A percentile compares a stretch with the other conserved stretches of the same genome.
Evolutionary conservation across 768 basidiomycete genomes (phyloP).

Genomic region (Filobasidium floriforme): DNA sequence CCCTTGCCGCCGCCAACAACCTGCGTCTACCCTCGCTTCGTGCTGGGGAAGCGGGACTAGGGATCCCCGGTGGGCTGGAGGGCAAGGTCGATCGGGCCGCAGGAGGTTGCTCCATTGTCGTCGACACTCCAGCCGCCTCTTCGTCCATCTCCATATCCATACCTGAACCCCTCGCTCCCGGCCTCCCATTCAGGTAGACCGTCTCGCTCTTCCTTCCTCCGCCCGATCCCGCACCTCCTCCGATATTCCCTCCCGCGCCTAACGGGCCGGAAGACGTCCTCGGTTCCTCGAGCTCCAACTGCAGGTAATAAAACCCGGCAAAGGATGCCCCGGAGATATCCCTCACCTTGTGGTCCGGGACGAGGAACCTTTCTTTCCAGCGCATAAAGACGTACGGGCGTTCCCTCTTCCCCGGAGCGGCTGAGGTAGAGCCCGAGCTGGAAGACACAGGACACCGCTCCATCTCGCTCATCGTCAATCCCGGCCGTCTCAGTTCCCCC

Average conservation of each 20-base stretch:
- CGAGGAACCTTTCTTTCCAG: constrained; percentile 92
- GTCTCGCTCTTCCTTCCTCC: not conserved
- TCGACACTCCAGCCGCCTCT: not conserved
- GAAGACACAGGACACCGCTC: constrained; percentile 28
- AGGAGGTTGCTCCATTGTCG: not conserved
- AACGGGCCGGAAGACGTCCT: not conserved
- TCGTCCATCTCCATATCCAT: not conserved
- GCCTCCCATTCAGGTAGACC: not conserved
- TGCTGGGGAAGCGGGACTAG: too few species aligned
- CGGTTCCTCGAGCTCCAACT: constrained; percentile 15
- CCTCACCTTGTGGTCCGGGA: constrained; percentile 87
- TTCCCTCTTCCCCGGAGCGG: constrained; percentile 15
- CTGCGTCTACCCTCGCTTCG: too few species aligned
- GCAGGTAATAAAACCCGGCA: constrained; percentile 51
- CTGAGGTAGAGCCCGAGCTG: too few species aligned
- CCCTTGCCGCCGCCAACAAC: too few species aligned
- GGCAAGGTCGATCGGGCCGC: too few species aligned
- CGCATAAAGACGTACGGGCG: constrained; percentile 63
- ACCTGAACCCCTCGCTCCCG: too few species aligned
- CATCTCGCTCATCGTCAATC: constrained; percentile 61
- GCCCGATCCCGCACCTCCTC: not conserved
- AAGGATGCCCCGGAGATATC: constrained; percentile 93
- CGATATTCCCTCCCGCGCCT: not conserved
- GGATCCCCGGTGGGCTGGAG: too few species aligned
- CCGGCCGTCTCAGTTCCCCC: constrained; percentile 67